Percentiles rank a stretch among this genome's conserved stretches.
Evolutionary conservation across 768 basidiomycete species (phyloP).

Genomic region (Suillus luteus): DNA sequence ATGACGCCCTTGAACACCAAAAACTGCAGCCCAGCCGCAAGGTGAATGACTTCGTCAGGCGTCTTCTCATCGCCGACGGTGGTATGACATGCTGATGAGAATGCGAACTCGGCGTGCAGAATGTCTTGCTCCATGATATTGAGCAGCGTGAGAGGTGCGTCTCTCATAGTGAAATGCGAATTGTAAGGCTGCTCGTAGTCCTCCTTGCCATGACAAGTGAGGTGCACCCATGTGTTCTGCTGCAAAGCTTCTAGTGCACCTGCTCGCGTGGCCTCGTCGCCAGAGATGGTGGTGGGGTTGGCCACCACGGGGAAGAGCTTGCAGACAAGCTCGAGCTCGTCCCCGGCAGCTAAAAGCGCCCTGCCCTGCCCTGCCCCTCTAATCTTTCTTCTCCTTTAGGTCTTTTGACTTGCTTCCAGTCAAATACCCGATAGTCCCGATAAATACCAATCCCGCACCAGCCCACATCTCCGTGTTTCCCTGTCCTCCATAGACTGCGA

Average conservation of each 20-base stretch:
- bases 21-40: too few relatives aligned
- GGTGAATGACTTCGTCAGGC: too few relatives aligned
- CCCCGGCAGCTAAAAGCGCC: not conserved
- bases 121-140: too few relatives aligned
- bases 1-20: too few relatives aligned
- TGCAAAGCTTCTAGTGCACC: constrained; percentile 3
- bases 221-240: constrained; percentile 19
- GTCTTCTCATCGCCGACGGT: too few relatives aligned
- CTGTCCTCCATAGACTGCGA: constrained; percentile 48
- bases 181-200: too few relatives aligned
- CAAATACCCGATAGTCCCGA: constrained; percentile 74
- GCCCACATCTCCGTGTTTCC: constrained; percentile 57
- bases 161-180: too few relatives aligned
- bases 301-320: not conserved
- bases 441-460: constrained; percentile 67
- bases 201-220: constrained; percentile 16
- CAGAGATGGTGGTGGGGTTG: not conserved
- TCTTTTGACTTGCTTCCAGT: constrained; percentile 17
- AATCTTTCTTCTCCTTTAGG: constrained; percentile 30
- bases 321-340: not conserved
- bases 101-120: too few relatives aligned
- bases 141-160: too few relatives aligned
- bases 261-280: not conserved
- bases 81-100: too few relatives aligned
- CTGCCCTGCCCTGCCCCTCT: not conserved